Evolutionary conservation across 1,284 basidiomycete genomes (phyloP).

Genomic region (Macrocybe sp.): DNA sequence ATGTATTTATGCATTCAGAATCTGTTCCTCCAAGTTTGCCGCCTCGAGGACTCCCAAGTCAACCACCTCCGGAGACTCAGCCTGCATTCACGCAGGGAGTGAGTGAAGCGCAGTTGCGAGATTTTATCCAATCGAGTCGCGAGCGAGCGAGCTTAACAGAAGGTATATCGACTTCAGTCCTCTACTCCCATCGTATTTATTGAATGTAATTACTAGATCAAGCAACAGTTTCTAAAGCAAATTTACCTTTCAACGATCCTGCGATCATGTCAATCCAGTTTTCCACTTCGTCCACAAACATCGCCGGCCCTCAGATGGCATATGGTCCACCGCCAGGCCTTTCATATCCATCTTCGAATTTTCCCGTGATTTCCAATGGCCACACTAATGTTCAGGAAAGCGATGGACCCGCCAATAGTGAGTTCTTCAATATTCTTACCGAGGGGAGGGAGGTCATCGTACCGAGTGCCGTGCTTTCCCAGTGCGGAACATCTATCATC

Average conservation of each 20-base stretch:
- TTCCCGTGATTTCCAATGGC: conserved; percentile 2
- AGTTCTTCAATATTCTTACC: conserved; percentile 47
- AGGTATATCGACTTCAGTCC: conserved; percentile 4
- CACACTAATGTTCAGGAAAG: conserved; percentile 22
- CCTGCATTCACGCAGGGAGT: conserved; percentile 43
- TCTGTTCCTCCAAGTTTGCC: no score
- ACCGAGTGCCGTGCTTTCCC: conserved; percentile 78
- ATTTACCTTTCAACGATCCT: conserved; percentile 60
- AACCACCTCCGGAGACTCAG: conserved; percentile 17
- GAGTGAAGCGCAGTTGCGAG: conserved; percentile 69
- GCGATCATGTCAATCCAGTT: conserved; percentile 79
- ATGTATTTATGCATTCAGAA: no score
- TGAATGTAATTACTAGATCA: conserved; percentile 27
- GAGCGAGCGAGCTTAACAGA: conserved; percentile 33
- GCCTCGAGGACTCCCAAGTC: no score
- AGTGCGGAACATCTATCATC: conserved; percentile 74
- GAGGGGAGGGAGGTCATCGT: conserved; percentile 76
- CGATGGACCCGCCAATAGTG: conserved; percentile 53
- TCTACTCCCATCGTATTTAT: conserved; percentile 5
- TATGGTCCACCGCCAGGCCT: conserved; percentile 67
- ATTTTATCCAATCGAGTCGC: conserved; percentile 66
- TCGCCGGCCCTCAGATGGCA: conserved; percentile 25
- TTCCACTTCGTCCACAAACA: conserved; percentile 32
- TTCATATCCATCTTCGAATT: conserved; percentile 22
- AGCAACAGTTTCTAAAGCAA: conserved; percentile 32